A percentile compares a stretch with the other conserved stretches of the same genome.
Conservation (phyloP, 169 alveolate genomes). For the Plasmodium berghei region DNA sequence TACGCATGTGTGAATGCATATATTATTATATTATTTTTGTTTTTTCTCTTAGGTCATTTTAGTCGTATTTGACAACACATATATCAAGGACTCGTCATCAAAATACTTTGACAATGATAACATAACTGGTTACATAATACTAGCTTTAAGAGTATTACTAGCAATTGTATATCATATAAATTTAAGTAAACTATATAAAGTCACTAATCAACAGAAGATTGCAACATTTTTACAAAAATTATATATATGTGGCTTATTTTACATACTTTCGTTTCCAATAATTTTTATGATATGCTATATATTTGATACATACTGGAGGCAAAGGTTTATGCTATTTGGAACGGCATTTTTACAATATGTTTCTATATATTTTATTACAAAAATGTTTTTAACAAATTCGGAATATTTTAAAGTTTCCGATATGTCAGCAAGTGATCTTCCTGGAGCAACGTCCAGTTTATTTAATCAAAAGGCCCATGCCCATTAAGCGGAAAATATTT, state of each 20-base stretch:
- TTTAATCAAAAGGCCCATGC: constrained; percentile 63
- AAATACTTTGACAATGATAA: constrained; percentile 71
- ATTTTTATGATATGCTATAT: constrained; percentile 74
- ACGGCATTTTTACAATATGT: constrained; percentile 57
- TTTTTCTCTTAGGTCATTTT: constrained; percentile 25
- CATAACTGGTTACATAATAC: constrained; percentile 65
- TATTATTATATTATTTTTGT: neutral
- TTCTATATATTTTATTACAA: constrained; percentile 65
- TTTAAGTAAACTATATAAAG: constrained; percentile 43
- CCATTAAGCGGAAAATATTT: constrained; percentile 18
- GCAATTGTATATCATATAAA: constrained; percentile 67
- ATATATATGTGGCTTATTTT: constrained; percentile 56
- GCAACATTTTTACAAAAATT: constrained; percentile 59
- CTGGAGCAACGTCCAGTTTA: constrained; percentile 75
- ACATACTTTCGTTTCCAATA: constrained; percentile 68
- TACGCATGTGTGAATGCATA: neutral
- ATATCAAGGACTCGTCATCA: constrained; percentile 54
- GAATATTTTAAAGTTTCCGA: constrained; percentile 76
- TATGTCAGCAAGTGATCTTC: constrained; percentile 74
- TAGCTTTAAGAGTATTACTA: constrained; percentile 38
- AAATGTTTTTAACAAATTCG: constrained; percentile 72
- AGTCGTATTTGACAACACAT: constrained; percentile 57
- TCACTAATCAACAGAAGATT: constrained; percentile 34
- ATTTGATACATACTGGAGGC: constrained; percentile 74
- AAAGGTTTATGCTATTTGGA: constrained; percentile 68